phyloP scores from a whole-genome alignment of 345 rosid species.

The Arabidopsis arenosa region DNA sequence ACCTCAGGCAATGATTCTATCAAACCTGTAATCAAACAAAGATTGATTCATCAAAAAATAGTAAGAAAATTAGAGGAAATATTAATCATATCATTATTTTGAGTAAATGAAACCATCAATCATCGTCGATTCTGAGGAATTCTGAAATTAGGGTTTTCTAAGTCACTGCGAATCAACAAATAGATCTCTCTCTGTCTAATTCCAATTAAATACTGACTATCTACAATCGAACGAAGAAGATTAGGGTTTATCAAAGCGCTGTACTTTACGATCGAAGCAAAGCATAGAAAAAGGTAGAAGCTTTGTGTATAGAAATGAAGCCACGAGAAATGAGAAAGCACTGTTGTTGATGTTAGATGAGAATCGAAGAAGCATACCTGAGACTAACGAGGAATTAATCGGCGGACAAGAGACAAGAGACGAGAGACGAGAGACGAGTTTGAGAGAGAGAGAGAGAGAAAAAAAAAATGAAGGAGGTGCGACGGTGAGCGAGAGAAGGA shows the following conservation, averaged over 20 bases:
- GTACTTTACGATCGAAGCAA: neutral
- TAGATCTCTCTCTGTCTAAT: neutral
- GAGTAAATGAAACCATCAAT: neutral
- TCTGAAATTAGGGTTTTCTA: conserved; percentile 14
- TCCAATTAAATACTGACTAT: neutral
- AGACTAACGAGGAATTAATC: neutral
- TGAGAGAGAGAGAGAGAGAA: conserved; percentile 7
- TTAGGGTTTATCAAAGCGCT: conserved; percentile 29
- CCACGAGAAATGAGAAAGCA: neutral
- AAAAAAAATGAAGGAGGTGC: conserved; percentile 25
- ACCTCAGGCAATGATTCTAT: neutral
- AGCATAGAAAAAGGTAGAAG: neutral
- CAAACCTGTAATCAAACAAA: conserved; percentile 11
- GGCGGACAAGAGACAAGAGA: neutral
- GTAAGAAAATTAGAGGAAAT: neutral
- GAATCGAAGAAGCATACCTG: conserved; percentile 30
- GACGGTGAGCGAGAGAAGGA: conserved; percentile 18
- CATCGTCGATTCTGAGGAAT: neutral
- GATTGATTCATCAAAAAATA: neutral
- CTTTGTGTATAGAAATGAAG: conserved; percentile 6
- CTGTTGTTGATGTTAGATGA: neutral
- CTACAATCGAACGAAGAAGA: neutral
- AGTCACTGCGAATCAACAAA: conserved; percentile 6
- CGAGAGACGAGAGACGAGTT: neutral
- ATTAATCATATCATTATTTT: neutral